A percentile compares a stretch with the other conserved stretches of the same genome.
Evolutionary conservation across 371 early-diverging fungal species (phyloP).

Genomic region (Rhizopus sp.): DNA sequence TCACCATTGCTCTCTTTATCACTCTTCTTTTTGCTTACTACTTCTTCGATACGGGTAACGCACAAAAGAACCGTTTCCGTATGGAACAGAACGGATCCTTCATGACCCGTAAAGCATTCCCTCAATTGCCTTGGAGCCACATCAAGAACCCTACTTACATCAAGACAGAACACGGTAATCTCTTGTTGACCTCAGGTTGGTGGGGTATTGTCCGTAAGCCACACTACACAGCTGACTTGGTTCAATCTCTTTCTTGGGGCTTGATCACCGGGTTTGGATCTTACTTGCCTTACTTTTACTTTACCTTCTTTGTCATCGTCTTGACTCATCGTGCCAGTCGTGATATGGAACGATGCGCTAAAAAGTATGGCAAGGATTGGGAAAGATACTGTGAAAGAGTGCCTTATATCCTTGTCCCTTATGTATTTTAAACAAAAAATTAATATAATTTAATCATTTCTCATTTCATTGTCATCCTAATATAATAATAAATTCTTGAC

Average conservation of each 20-base stretch:
- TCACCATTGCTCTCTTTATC: conserved; percentile 42
- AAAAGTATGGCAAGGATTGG: conserved; percentile 90
- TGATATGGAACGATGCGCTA: conserved; percentile 81
- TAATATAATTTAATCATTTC: neutral
- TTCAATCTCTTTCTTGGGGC: conserved; percentile 84
- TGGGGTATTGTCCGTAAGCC: conserved; percentile 87
- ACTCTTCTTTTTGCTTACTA: conserved; percentile 50
- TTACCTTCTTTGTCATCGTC: conserved; percentile 77
- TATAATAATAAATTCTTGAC: neutral
- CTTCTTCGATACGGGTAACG: conserved; percentile 72
- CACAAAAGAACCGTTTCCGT: conserved; percentile 89
- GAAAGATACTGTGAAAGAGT: conserved; percentile 77
- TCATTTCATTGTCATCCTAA: conserved; percentile 2
- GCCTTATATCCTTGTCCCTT: conserved; percentile 80
- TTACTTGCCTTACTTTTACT: conserved; percentile 88
- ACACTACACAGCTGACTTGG: conserved; percentile 85
- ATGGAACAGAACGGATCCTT: conserved; percentile 69
- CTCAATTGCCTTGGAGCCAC: conserved; percentile 66
- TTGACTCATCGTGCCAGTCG: conserved; percentile 81
- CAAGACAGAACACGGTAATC: conserved; percentile 74
- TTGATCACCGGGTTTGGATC: conserved; percentile 76
- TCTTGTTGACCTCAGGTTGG: conserved; percentile 82
- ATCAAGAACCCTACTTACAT: conserved; percentile 77
- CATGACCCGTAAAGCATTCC: conserved; percentile 60
- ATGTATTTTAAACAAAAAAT: conserved; percentile 44